phyloP scores from a whole-genome alignment of 2,329 filamentous ascomycete species.

The Pestalotiopsis sp. region DNA sequence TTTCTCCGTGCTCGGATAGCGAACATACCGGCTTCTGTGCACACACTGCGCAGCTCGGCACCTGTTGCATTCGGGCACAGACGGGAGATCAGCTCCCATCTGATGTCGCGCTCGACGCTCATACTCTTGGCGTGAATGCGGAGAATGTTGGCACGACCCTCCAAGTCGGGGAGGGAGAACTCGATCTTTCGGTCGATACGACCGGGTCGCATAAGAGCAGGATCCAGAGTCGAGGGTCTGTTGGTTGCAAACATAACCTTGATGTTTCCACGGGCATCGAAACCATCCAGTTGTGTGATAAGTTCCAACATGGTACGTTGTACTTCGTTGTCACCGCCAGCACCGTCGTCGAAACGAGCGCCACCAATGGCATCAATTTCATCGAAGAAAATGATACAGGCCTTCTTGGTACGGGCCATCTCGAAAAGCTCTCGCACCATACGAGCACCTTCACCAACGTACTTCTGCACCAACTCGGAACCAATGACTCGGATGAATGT shows the following conservation, averaged over 20 bases:
- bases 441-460: slow-evolving; percentile 94
- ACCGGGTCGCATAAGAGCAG: slow-evolving; percentile 94
- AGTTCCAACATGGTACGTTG: slow-evolving; percentile 98
- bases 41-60: slow-evolving; percentile 93
- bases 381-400: slow-evolving; percentile 99
- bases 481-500: slow-evolving; percentile 99
- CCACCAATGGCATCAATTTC: slow-evolving; percentile 97
- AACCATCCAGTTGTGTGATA: slow-evolving; percentile 95
- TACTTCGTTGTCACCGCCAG: slow-evolving; percentile 96
- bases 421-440: slow-evolving; percentile 99
- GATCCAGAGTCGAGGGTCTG: slow-evolving; percentile 91
- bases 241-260: slow-evolving; percentile 99
- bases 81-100: slow-evolving; percentile 97
- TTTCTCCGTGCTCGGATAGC: slow-evolving; percentile 93
- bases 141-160: slow-evolving; percentile 95
- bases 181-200: slow-evolving; percentile 99
- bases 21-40: slow-evolving; percentile 98
- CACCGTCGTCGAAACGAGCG: slow-evolving; percentile 94
- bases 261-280: slow-evolving; percentile 96
- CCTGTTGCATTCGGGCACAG: slow-evolving; percentile 97
- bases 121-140: slow-evolving; percentile 99
- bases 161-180: slow-evolving; percentile 95
- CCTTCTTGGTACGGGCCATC: slow-evolving; percentile 99
- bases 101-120: slow-evolving; percentile 97
- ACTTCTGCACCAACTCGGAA: slow-evolving; percentile 97